phyloP scores from a whole-genome alignment of 192 early-diverging fungal genomes.

The Spizellomyces sp. region DNA sequence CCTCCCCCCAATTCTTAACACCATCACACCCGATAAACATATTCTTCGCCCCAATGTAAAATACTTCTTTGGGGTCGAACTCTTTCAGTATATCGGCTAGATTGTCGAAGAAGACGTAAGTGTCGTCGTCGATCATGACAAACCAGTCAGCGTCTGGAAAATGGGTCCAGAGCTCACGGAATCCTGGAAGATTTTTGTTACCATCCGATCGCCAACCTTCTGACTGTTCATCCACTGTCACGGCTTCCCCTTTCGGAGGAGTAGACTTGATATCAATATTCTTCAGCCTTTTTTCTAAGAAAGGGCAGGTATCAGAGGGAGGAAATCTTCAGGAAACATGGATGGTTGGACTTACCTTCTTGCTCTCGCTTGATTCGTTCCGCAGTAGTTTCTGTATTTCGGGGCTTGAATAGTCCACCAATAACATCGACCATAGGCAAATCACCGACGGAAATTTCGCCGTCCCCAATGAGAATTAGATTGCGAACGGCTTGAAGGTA shows the following conservation, averaged over 20 bases:
- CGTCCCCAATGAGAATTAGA: conserved; percentile 57
- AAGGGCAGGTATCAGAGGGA: neutral
- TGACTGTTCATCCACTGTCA: conserved; percentile 39
- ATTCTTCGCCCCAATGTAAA: conserved; percentile 50
- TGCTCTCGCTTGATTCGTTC: neutral
- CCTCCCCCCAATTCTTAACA: conserved; percentile 43
- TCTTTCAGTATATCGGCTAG: conserved; percentile 32
- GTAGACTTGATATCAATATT: neutral
- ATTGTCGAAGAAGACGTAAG: conserved; percentile 60
- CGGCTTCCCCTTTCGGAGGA: conserved; percentile 26
- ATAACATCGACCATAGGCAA: conserved; percentile 51
- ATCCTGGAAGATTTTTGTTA: conserved; percentile 62
- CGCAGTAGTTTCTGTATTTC: neutral
- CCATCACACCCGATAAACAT: conserved; percentile 56
- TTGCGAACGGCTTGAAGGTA: conserved; percentile 49
- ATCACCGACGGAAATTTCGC: conserved; percentile 43
- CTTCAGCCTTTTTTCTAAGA: neutral
- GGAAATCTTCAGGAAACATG: neutral
- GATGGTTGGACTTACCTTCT: neutral
- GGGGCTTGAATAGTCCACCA: conserved; percentile 35
- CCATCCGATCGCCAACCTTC: conserved; percentile 56
- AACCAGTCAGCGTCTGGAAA: conserved; percentile 65
- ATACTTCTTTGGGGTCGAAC: conserved; percentile 38
- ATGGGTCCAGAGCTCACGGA: conserved; percentile 40
- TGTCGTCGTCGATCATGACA: conserved; percentile 69